Base-by-base conservation (phyloP, 2,329 filamentous ascomycete species). In the Xylariales sp. region DNA sequence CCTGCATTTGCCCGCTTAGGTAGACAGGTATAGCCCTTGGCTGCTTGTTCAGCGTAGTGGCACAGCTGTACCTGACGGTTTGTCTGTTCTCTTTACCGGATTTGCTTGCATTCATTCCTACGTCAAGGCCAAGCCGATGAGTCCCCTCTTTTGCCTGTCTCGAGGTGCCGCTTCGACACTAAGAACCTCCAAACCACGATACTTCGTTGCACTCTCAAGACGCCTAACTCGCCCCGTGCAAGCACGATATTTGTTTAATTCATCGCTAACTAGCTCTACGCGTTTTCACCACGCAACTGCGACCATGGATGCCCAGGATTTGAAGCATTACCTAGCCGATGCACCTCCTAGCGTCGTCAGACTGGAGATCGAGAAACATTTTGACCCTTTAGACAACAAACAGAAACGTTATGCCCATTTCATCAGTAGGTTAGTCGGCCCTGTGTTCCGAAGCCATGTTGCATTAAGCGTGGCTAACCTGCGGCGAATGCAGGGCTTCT, bases 361-460 rank as follows among this genome's bases (percentile, higher is more conserved):
- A 55, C 88, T 99, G 57, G 91, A 93, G 79, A 96, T 98, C 79
- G 93, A 93, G 82, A 92, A 93, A 78, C 95, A 98, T 81, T 99
- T 98, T 75, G 91, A 95, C 63, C 89, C 90, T 43, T 81, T 96
- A 69, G 86, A 82, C 61, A 88, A 92, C 75, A 85, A 91, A 78
- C 89, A 97, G 83, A 94, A 95, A 83, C 90, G 92, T 77, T 97
- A 97, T 85, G 92, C 94, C 71, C 94, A 97, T 82, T 94, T 91
- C 78, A 93, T 97, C 78, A 93, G 90, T 87, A 89, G 87, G 91
- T 93, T 85, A 43, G 61, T 43, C 55, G 62, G 60, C 64, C 58
- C 55, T 67, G 16, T 39, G 39, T 66, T 65, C 69, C 65, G 61
- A 48, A 28, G 23, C 59, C 73, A 48, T 43, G 62, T 71, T 36